A percentile compares a stretch with the other conserved stretches of the same genome.
phyloP scores from a whole-genome alignment of 768 basidiomycete species.

The Auricularia auricula-judae region DNA sequence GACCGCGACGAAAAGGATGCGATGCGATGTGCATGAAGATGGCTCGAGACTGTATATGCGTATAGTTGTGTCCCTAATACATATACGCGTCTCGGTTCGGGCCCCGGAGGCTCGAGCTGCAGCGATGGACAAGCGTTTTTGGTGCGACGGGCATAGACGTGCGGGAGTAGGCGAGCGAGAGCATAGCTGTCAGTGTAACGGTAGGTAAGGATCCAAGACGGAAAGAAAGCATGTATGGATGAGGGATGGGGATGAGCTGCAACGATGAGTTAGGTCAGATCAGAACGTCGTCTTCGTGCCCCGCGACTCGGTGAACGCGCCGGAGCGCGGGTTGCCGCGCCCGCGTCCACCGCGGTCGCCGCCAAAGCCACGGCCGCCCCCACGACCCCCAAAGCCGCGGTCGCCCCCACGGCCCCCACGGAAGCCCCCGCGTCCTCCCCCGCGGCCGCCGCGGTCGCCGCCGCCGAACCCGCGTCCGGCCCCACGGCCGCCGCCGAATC shows the following conservation, averaged over 20 bases:
- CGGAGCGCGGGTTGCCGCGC: conserved; percentile 42
- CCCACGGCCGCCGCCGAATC: conserved; percentile 29
- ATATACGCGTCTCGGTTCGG: background rate
- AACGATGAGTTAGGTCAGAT: background rate
- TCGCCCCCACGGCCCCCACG: conserved; percentile 29
- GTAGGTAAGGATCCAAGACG: background rate
- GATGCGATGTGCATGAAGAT: background rate
- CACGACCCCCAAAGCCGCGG: conserved; percentile 10
- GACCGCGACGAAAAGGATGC: background rate
- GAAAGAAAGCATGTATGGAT: background rate
- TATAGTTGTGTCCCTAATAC: background rate
- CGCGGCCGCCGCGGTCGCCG: conserved; percentile 20
- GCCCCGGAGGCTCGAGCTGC: background rate
- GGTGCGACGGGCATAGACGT: background rate
- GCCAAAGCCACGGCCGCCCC: conserved; percentile 15
- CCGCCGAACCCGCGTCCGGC: conserved; percentile 11
- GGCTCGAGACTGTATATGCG: background rate
- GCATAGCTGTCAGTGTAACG: background rate
- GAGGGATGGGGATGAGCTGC: background rate
- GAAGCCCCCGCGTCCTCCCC: conserved; percentile 12
- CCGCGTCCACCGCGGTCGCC: conserved; percentile 25
- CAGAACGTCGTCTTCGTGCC: conserved; percentile 60
- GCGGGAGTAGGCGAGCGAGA: background rate
- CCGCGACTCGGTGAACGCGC: conserved; percentile 51
- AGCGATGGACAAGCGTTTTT: background rate